A percentile compares a stretch with the other conserved stretches of the same genome.
These are phyloP conservation scores for Colletotrichum salicis DNA, from an alignment of 2,329 filamentous ascomycete genomes.

Conservation along the genomic window DNA sequence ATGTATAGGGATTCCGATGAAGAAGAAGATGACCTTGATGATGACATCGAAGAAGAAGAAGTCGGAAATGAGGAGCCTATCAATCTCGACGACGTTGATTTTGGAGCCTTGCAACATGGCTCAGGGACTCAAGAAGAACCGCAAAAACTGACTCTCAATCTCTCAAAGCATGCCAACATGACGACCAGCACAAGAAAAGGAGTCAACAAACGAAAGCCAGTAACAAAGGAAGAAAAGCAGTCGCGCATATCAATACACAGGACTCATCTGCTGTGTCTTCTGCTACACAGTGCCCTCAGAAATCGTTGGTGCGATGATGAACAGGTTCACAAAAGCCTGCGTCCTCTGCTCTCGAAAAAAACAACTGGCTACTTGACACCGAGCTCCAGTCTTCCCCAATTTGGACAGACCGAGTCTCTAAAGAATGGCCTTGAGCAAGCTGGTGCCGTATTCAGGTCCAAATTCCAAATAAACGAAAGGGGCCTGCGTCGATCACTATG, in stretches of 20 bases:
- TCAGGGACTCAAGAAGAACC: conserved; percentile 40
- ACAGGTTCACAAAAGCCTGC: conserved; percentile 73
- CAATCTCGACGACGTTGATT: conserved; percentile 61
- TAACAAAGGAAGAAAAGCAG: conserved; percentile 64
- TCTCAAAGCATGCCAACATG: conserved; percentile 57
- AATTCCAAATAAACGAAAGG: conserved; percentile 76
- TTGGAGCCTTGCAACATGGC: conserved; percentile 46
- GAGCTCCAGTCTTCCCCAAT: conserved; percentile 74
- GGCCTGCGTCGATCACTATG: conserved; percentile 79
- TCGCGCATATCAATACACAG: conserved; percentile 83
- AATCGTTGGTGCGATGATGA: conserved; percentile 91
- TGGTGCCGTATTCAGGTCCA: conserved; percentile 72
- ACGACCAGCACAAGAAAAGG: conserved; percentile 43
- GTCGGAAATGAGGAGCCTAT: conserved; percentile 55
- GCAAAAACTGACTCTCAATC: conserved; percentile 61
- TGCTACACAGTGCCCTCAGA: conserved; percentile 79
- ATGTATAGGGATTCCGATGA: conserved; percentile 61
- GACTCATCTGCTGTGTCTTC: conserved; percentile 82
- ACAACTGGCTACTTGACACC: conserved; percentile 76
- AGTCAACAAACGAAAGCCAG: conserved; percentile 59
- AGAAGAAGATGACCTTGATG: conserved; percentile 43
- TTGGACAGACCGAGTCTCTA: conserved; percentile 79
- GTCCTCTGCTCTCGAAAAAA: conserved; percentile 72
- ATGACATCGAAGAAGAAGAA: conserved; percentile 48
- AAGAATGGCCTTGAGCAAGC: conserved; percentile 81